Conservation (phyloP, 257 asterid genomes). For the Thymus quinquecostatus region DNA sequence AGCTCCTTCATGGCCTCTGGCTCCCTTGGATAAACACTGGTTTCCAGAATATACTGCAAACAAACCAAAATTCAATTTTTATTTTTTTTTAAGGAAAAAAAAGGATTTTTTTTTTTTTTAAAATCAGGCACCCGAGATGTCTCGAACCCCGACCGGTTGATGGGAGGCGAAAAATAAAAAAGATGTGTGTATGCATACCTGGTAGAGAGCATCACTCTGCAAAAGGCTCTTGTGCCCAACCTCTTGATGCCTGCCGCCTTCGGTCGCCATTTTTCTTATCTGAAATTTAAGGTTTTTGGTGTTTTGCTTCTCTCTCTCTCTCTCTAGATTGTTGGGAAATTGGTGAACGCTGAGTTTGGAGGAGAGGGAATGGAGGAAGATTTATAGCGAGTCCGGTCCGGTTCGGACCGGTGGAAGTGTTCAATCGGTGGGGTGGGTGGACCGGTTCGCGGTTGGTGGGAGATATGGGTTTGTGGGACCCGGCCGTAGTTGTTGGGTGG, state of each 20-base stretch:
- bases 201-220: conserved; percentile 81
- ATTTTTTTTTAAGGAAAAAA: too few species aligned
- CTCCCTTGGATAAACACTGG: conserved; percentile 88
- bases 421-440: conserved; percentile 11
- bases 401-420: conserved; percentile 37
- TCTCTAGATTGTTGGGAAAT: neutral
- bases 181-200: conserved; percentile 33
- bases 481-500: conserved; percentile 30
- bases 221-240: conserved; percentile 92
- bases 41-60: conserved; percentile 76
- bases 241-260: conserved; percentile 61
- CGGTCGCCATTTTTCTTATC: conserved; percentile 27
- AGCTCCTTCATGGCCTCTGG: conserved; percentile 92
- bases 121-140: too few species aligned
- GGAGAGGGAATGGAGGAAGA: neutral
- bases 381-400: conserved; percentile 42
- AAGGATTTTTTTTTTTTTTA: too few species aligned
- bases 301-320: neutral
- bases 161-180: too few species aligned
- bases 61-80: neutral
- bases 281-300: neutral
- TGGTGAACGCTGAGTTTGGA: conserved; percentile 25
- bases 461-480: conserved; percentile 21
- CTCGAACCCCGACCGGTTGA: too few species aligned
- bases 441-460: conserved; percentile 48